Conservation (phyloP, 1,284 basidiomycete species). For the Cystobasidium slooffiae region DNA sequence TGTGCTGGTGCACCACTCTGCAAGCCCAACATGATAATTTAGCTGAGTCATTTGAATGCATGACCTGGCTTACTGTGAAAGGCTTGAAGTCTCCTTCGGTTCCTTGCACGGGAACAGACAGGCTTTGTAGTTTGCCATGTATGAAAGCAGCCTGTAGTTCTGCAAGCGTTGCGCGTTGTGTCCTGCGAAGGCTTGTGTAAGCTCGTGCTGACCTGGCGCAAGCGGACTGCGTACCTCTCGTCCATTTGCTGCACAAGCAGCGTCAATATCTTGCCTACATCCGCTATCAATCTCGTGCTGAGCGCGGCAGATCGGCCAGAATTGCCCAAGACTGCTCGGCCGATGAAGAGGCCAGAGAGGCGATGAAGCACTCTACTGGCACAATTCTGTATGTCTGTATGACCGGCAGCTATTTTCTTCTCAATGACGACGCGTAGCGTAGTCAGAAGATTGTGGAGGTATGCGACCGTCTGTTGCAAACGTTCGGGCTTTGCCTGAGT, state of each 20-base stretch:
- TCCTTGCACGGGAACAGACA: slow-evolving; percentile 37
- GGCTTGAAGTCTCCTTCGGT: neutral
- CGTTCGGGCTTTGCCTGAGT: slow-evolving; percentile 46
- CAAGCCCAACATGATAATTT: neutral
- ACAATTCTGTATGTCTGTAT: slow-evolving; percentile 77
- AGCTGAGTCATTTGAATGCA: too few species aligned
- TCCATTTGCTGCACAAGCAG: slow-evolving; percentile 70
- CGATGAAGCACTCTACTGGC: slow-evolving; percentile 72
- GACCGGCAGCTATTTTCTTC: slow-evolving; percentile 67
- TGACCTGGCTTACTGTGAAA: neutral
- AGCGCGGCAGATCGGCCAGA: slow-evolving; percentile 45
- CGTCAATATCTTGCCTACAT: slow-evolving; percentile 69
- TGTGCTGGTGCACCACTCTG: slow-evolving; percentile 61
- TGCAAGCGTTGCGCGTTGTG: slow-evolving; percentile 63
- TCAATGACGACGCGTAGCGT: slow-evolving; percentile 69
- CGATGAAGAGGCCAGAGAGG: slow-evolving; percentile 71
- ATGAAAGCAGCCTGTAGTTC: slow-evolving; percentile 62
- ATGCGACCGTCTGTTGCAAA: slow-evolving; percentile 70
- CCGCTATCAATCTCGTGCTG: slow-evolving; percentile 67
- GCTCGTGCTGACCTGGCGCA: neutral
- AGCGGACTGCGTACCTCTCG: slow-evolving; percentile 33
- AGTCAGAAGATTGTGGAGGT: slow-evolving; percentile 78
- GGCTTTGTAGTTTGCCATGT: slow-evolving; percentile 62
- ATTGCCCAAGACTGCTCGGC: slow-evolving; percentile 57
- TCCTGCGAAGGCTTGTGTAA: slow-evolving; percentile 62